These are phyloP conservation scores for Cylindrotheca fusiformis DNA, from an alignment of 108 stramenopile species.

Conservation along the genomic window DNA sequence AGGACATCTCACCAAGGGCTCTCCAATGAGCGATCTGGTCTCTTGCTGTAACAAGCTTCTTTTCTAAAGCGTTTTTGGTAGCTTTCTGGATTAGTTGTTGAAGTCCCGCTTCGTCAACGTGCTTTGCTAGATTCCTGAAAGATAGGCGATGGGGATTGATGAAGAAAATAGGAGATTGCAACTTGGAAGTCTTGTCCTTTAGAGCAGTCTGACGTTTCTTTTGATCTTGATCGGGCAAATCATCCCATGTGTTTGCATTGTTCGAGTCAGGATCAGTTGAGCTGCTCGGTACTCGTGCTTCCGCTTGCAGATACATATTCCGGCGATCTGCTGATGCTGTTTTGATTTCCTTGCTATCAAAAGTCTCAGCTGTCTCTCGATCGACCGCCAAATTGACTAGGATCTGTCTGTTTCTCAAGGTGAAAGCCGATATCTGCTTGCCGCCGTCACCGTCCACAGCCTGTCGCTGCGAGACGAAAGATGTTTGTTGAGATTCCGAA, in stretches of 20 bases:
- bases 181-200: conserved; percentile 91
- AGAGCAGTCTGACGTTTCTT: conserved; percentile 88
- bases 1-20: conserved; percentile 66
- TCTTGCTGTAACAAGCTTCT: conserved; percentile 63
- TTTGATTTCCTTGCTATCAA: conserved; percentile 55
- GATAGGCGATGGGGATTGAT: conserved; percentile 91
- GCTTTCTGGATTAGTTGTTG: conserved; percentile 69
- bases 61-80: conserved; percentile 66
- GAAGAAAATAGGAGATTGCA: conserved; percentile 95
- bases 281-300: conserved; percentile 76
- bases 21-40: conserved; percentile 84
- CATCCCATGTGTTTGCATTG: conserved; percentile 60
- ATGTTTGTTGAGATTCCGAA: neutral
- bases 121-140: conserved; percentile 90
- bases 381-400: conserved; percentile 80
- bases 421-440: conserved; percentile 16
- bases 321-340: conserved; percentile 47
- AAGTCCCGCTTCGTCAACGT: conserved; percentile 83
- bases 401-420: conserved; percentile 59
- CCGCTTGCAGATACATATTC: conserved; percentile 92
- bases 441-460: conserved; percentile 26
- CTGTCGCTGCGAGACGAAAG: conserved; percentile 20
- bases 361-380: conserved; percentile 67
- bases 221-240: conserved; percentile 82
- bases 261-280: conserved; percentile 33